Evolutionary conservation across 192 early-diverging fungal species (phyloP).

Genomic region (Geosiphon pyriformis): DNA sequence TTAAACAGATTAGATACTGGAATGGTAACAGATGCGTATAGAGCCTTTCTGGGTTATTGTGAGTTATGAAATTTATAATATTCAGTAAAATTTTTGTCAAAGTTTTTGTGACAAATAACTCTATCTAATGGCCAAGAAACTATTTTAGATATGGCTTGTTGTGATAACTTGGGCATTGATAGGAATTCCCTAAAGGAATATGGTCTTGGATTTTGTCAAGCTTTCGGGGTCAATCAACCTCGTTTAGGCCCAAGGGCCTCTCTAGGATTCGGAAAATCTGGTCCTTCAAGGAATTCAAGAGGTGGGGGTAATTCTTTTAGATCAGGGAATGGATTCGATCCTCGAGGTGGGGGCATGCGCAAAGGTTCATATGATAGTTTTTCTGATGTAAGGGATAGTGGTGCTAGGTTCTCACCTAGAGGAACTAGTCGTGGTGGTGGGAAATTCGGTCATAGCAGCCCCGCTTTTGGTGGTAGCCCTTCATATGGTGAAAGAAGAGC

Average conservation of each 20-base stretch:
- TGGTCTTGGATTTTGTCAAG: constrained; percentile 13
- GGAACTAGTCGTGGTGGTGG: constrained; percentile 12
- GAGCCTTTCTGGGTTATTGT: constrained; percentile 59
- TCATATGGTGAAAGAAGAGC: background rate
- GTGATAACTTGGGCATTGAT: constrained; percentile 16
- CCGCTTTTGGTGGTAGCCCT: constrained; percentile 6
- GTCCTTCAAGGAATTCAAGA: background rate
- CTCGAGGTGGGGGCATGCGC: constrained; percentile 6
- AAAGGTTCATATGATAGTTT: background rate
- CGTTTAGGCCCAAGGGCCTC: constrained; percentile 9
- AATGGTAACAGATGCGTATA: constrained; percentile 50
- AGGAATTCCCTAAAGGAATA: constrained; percentile 25
- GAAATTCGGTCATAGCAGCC: constrained; percentile 2
- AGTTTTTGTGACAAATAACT: constrained; percentile 21
- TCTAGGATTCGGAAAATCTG: constrained; percentile 4
- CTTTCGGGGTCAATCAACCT: constrained; percentile 29
- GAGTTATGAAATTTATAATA: too few relatives aligned
- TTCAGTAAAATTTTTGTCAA: too few relatives aligned
- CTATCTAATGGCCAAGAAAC: constrained; percentile 3
- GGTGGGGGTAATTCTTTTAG: constrained; percentile 4
- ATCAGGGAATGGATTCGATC: background rate
- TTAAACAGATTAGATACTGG: constrained; percentile 40
- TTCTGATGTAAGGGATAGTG: background rate
- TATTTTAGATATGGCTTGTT: constrained; percentile 18
- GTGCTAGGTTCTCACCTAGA: background rate